A percentile compares a stretch with the other conserved stretches of the same genome.
Conservation (phyloP, 23 red algal species). For the Cyanidiococcus yangmingshanensis region DNA sequence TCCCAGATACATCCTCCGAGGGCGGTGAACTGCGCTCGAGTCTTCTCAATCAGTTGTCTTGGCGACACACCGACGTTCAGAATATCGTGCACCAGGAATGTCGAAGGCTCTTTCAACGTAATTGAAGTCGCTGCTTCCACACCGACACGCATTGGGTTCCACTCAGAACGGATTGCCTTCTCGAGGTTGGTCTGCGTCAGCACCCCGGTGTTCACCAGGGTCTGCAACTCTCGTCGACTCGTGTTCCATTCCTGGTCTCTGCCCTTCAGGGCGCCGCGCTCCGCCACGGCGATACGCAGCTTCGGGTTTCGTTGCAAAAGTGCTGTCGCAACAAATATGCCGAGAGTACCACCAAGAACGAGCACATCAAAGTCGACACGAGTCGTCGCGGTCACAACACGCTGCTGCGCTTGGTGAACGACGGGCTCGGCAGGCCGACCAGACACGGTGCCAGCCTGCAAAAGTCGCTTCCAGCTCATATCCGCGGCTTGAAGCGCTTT, state of each 20-base stretch:
- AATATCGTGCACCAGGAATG: constrained; percentile 37
- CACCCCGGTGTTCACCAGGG: constrained; percentile 36
- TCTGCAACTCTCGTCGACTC: constrained; percentile 44
- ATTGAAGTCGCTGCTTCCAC: constrained; percentile 25
- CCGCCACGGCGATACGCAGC: constrained; percentile 44
- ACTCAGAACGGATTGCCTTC: constrained; percentile 40
- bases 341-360: constrained; percentile 71
- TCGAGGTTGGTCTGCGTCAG: constrained; percentile 36
- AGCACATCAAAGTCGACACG: constrained; percentile 42
- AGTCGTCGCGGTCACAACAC: neutral
- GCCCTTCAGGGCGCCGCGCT: constrained; percentile 49
- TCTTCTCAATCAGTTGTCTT: constrained; percentile 33
- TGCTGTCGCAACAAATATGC: constrained; percentile 62
- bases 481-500: neutral
- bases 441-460: neutral
- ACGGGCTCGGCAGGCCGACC: neutral
- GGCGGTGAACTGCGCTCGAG: constrained; percentile 22
- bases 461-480: constrained; percentile 11
- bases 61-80: constrained; percentile 77
- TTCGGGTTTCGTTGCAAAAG: constrained; percentile 32
- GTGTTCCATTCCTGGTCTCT: constrained; percentile 86
- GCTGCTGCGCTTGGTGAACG: neutral
- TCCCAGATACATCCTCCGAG: constrained; percentile 48
- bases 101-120: neutral
- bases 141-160: constrained; percentile 46